Evolutionary conservation across 331 rosid species (phyloP), one percentile per base, ranked within the genome.

Genomic region (Malus hybrid): DNA sequence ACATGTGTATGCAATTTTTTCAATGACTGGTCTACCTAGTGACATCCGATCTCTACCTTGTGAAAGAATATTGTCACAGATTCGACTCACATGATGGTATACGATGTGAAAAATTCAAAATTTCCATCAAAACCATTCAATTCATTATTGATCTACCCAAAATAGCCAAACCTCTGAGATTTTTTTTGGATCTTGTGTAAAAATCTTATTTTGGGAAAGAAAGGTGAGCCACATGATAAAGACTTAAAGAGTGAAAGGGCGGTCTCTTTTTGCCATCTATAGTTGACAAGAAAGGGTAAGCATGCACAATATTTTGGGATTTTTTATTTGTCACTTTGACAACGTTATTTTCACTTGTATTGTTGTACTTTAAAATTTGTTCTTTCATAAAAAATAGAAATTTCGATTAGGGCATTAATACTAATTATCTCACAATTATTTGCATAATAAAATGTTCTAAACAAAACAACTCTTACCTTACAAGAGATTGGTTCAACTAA

Each of bases 51-150:
- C n/a, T 48, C 3, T 50, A 50, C n/a, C 2, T 50, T 2, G 0
- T 50, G 15, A 6, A 50, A 16, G 0, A 50, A 50, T 50, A 24
- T 24, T 24, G 4, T 50, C 1, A 5, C 56, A 15, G 0, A 50
- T 50, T 50, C 3, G 3, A 50, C 56, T 50, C 0, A 15, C 1
- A 0, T 48, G 56, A 50, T 0, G 3, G 0, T 5, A 15, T 2
- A 50, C 0, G 0, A 50, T 15, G n/a, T 50, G 3, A 50, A 50
- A 50, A 50, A 50, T 15, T 50, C n/a, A 14, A 50, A 50, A 8
- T 15, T 50, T 50, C 56, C 56, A 50, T 50, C 56, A 50, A 44
- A 11, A 10, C 30, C 64, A 60, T 26, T 12, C 56, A 15, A 57
- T 60, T 11, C 29, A 60, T 20, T 39, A 39, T 39, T 39, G 46